A percentile compares a stretch with the other conserved stretches of the same genome.
These are phyloP conservation scores for Protomyces lactucae-debilis DNA, from an alignment of 1,139 yeast genomes.

Conservation along the genomic window DNA sequence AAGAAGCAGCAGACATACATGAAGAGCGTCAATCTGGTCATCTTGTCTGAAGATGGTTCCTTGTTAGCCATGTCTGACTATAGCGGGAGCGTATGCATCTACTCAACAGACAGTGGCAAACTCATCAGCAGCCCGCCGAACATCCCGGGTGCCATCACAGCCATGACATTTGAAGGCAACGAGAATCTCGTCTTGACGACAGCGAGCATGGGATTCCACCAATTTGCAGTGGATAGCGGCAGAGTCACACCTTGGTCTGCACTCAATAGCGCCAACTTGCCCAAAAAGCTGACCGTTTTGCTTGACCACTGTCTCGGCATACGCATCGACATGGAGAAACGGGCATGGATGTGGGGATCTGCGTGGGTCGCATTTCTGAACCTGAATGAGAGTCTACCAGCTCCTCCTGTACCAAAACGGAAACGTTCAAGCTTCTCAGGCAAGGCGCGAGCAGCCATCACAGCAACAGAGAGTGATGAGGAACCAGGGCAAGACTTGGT, in stretches of 20 bases:
- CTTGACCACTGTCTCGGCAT: slow-evolving; percentile 73
- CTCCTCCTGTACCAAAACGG: neutral
- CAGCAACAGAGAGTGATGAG: neutral
- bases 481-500: neutral
- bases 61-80: slow-evolving; percentile 55
- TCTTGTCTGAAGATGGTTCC: slow-evolving; percentile 46
- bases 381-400: slow-evolving; percentile 55
- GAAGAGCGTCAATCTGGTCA: slow-evolving; percentile 50
- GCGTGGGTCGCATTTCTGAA: slow-evolving; percentile 78
- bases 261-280: slow-evolving; percentile 67
- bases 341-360: slow-evolving; percentile 81
- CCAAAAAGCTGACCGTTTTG: slow-evolving; percentile 55
- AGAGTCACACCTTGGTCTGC: slow-evolving; percentile 72
- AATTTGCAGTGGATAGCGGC: slow-evolving; percentile 47
- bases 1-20: slow-evolving; percentile 25
- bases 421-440: neutral
- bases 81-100: slow-evolving; percentile 62
- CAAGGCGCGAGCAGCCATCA: slow-evolving; percentile 1
- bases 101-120: slow-evolving; percentile 37
- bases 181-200: slow-evolving; percentile 48
- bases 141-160: slow-evolving; percentile 57
- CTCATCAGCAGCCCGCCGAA: slow-evolving; percentile 42
- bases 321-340: slow-evolving; percentile 43
- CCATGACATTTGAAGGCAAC: slow-evolving; percentile 51
- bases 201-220: slow-evolving; percentile 69